These are phyloP conservation scores for Alternaria solani DNA, from an alignment of 2,329 filamentous ascomycete genomes.

Conservation along the genomic window DNA sequence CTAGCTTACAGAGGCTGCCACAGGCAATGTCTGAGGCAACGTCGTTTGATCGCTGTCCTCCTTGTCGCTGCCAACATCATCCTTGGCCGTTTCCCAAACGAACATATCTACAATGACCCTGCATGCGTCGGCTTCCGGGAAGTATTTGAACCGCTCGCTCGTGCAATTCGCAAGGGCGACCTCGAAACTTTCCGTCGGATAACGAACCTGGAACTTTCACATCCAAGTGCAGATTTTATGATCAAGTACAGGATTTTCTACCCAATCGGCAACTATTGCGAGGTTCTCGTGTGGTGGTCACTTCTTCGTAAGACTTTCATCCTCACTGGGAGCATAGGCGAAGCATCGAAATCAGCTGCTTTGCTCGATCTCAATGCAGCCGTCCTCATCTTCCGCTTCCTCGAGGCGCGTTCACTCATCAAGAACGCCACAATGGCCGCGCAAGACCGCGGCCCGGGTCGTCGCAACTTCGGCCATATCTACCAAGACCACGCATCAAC, in stretches of 20 bases:
- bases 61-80: slow-evolving; percentile 84
- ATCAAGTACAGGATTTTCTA: slow-evolving; percentile 78
- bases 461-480: slow-evolving; percentile 52
- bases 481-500: slow-evolving; percentile 61
- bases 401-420: slow-evolving; percentile 64
- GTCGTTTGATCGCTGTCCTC: slow-evolving; percentile 81
- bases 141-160: slow-evolving; percentile 76
- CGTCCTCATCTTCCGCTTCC: slow-evolving; percentile 67
- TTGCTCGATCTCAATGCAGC: slow-evolving; percentile 77
- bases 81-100: slow-evolving; percentile 81
- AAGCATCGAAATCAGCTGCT: slow-evolving; percentile 61
- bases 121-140: slow-evolving; percentile 72
- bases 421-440: slow-evolving; percentile 38
- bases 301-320: slow-evolving; percentile 81
- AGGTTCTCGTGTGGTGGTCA: slow-evolving; percentile 84
- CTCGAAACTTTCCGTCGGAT: slow-evolving; percentile 76
- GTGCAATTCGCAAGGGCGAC: slow-evolving; percentile 76
- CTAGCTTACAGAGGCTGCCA: slow-evolving; percentile 80
- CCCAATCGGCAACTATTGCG: slow-evolving; percentile 77
- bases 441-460: slow-evolving; percentile 42
- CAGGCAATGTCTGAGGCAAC: slow-evolving; percentile 66
- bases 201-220: slow-evolving; percentile 57
- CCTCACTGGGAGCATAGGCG: slow-evolving; percentile 75
- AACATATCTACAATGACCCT: slow-evolving; percentile 70
- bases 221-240: slow-evolving; percentile 67